These are phyloP conservation scores for Russula ochroleuca DNA, from an alignment of 768 basidiomycete genomes.

Conservation along the genomic window DNA sequence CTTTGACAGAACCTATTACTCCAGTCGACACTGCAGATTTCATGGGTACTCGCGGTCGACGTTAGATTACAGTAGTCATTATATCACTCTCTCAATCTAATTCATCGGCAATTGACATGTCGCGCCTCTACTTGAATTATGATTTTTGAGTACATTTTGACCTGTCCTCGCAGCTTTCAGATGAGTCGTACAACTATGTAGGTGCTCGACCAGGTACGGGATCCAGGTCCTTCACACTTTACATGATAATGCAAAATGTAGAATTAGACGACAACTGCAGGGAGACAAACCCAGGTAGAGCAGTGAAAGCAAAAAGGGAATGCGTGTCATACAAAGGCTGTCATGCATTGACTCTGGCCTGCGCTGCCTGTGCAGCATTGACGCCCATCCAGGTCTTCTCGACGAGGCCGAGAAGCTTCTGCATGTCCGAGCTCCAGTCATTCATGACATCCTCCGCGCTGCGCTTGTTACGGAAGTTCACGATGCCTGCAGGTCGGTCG, in stretches of 20 bases:
- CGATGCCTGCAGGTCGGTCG: slow-evolving; percentile 85
- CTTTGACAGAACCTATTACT: slow-evolving; percentile 39
- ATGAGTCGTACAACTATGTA: no score
- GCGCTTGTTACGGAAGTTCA: slow-evolving; percentile 80
- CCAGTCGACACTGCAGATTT: not conserved
- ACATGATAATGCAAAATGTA: not conserved
- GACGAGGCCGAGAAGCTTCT: slow-evolving; percentile 80
- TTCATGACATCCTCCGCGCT: slow-evolving; percentile 93
- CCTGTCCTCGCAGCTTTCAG: not conserved
- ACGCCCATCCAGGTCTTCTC: slow-evolving; percentile 99
- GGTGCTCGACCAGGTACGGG: not conserved
- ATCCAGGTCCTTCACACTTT: not conserved
- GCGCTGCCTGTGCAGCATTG: slow-evolving; percentile 85
- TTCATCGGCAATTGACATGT: not conserved
- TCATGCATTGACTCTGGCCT: slow-evolving; percentile 54
- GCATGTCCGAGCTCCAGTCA: slow-evolving; percentile 97
- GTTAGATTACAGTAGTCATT: not conserved
- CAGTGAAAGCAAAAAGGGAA: not conserved
- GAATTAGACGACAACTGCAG: not conserved
- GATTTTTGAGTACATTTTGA: slow-evolving; percentile 9
- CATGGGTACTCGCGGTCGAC: slow-evolving; percentile 11
- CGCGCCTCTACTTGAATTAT: not conserved
- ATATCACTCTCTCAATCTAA: not conserved
- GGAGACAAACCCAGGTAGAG: not conserved
- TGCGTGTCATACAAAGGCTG: not conserved